Percentiles rank a stretch among this genome's conserved stretches.
Evolutionary conservation across 1,284 basidiomycete genomes (phyloP).

Genomic region (Serendipita sp.): DNA sequence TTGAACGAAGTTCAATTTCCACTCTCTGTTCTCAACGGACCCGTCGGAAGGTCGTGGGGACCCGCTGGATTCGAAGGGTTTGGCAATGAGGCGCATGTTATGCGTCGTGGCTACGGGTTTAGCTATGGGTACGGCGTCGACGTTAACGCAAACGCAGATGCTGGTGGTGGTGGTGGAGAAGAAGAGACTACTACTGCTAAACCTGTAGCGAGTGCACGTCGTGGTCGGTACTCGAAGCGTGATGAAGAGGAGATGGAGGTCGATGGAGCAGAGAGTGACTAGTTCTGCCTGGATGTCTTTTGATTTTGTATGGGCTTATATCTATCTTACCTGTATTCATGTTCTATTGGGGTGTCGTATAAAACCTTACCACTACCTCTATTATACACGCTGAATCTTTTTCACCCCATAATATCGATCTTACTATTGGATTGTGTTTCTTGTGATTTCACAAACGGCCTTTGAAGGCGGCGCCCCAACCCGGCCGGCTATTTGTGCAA

Average conservation of each 20-base stretch:
- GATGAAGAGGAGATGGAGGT: slow-evolving; percentile 1
- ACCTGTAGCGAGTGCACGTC: background rate
- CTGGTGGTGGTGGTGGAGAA: background rate
- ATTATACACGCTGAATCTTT: background rate
- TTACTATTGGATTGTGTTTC: background rate
- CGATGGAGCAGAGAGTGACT: slow-evolving; percentile 2
- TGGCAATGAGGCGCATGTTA: background rate
- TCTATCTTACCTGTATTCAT: no score
- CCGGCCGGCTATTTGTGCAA: background rate
- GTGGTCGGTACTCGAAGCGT: background rate
- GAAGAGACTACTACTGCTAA: background rate
- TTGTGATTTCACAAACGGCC: background rate
- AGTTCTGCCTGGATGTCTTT: background rate
- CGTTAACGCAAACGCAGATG: background rate
- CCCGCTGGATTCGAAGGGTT: background rate
- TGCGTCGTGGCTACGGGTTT: background rate
- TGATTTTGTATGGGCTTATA: background rate
- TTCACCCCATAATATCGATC: background rate
- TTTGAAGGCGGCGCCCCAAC: background rate
- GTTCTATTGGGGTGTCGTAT: no score
- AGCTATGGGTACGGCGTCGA: background rate
- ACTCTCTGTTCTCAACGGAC: background rate
- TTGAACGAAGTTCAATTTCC: background rate
- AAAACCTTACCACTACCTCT: background rate
- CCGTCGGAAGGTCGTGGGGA: background rate